These are phyloP conservation scores for Chrysosporium queenslandicum DNA, from an alignment of 2,329 filamentous ascomycete genomes.

Conservation along the genomic window DNA sequence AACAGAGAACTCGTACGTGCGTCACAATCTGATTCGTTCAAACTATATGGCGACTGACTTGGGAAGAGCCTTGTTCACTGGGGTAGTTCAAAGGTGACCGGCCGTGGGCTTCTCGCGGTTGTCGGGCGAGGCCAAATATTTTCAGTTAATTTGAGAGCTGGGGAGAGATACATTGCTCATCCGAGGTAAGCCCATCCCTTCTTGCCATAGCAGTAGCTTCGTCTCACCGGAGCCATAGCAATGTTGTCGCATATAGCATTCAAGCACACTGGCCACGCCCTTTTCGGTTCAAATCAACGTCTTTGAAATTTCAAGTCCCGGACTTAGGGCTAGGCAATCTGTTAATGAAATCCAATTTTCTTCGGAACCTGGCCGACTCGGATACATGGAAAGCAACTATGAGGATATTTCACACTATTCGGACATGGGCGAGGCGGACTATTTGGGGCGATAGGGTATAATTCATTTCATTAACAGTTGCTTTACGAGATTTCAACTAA, in stretches of 20 bases:
- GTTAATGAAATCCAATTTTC: constrained; percentile 61
- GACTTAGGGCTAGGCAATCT: constrained; percentile 51
- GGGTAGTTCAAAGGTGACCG: constrained; percentile 82
- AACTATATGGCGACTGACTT: constrained; percentile 28
- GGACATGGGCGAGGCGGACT: constrained; percentile 67
- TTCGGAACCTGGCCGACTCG: constrained; percentile 61
- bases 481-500: neutral
- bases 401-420: constrained; percentile 55
- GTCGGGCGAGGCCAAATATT: constrained; percentile 84
- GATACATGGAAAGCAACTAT: constrained; percentile 61
- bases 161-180: constrained; percentile 84
- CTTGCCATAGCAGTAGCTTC: neutral
- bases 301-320: constrained; percentile 68
- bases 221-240: constrained; percentile 39
- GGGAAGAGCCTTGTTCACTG: constrained; percentile 64
- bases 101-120: constrained; percentile 74
- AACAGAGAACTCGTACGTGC: constrained; percentile 56
- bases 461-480: neutral
- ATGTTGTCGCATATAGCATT: constrained; percentile 82
- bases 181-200: constrained; percentile 46
- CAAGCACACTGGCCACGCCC: constrained; percentile 63
- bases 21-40: neutral
- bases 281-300: constrained; percentile 74
- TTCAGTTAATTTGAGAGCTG: constrained; percentile 66
- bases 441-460: constrained; percentile 81